A percentile compares a stretch with the other conserved stretches of the same genome.
These are phyloP conservation scores for Adenanthera pavonina DNA, from an alignment of 306 rosid genomes.

Conservation along the genomic window DNA sequence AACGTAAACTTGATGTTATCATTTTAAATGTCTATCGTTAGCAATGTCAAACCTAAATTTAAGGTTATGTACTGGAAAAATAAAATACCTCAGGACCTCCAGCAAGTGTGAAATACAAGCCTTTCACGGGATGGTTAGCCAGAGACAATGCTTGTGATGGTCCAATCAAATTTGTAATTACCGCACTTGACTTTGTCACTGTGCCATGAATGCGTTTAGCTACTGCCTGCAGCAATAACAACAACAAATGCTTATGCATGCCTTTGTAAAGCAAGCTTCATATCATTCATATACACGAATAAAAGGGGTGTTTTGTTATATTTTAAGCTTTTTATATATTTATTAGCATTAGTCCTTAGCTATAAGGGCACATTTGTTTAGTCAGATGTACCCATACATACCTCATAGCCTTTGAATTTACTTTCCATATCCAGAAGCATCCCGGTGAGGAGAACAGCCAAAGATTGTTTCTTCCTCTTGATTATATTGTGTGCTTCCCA, in stretches of 20 bases:
- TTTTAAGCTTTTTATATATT: no score
- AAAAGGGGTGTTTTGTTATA: no score
- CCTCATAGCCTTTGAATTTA: conserved; percentile 62
- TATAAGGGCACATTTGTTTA: not conserved
- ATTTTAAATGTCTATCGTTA: no score
- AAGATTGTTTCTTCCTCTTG: conserved; percentile 57
- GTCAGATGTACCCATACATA: conserved; percentile 1
- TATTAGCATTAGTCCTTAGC: no score
- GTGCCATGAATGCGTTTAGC: conserved; percentile 52
- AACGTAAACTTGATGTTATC: not conserved
- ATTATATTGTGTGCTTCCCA: conserved; percentile 48
- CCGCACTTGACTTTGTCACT: conserved; percentile 50
- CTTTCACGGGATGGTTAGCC: conserved; percentile 46
- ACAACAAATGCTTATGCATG: not conserved
- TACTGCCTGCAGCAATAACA: conserved; percentile 43
- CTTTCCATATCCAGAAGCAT: conserved; percentile 48
- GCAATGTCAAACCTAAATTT: no score
- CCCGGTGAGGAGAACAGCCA: conserved; percentile 41
- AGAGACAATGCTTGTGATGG: conserved; percentile 59
- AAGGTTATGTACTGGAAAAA: no score
- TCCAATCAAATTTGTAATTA: conserved; percentile 60
- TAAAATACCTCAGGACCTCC: conserved; percentile 65
- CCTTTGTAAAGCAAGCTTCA: not conserved
- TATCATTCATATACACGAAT: no score
- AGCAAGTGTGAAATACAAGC: conserved; percentile 46